Evolutionary conservation across 169 alveolate species (phyloP).

Genomic region (Eimeria mitis): DNA sequence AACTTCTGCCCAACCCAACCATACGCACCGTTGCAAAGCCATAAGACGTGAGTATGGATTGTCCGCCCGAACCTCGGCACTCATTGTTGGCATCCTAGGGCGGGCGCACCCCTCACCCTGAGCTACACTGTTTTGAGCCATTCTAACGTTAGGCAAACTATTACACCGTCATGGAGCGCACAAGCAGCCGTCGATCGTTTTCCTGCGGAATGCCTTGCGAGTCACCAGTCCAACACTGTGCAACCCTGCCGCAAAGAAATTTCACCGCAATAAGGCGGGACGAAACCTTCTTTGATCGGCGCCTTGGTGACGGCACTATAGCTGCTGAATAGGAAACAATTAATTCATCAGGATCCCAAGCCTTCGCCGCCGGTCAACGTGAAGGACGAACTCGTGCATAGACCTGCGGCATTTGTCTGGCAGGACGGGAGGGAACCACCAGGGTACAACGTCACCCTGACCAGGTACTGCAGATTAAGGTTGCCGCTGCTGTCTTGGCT

Average conservation of each 20-base stretch:
- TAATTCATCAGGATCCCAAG: background rate
- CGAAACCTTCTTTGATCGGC: background rate
- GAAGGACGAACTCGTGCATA: background rate
- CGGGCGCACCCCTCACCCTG: conserved; percentile 25
- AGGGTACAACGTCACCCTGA: background rate
- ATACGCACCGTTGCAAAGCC: conserved; percentile 66
- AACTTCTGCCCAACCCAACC: background rate
- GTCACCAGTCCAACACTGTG: conserved; percentile 1
- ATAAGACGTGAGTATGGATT: conserved; percentile 77
- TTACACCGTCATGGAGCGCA: background rate
- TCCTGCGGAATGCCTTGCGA: background rate
- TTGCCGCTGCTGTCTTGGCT: background rate
- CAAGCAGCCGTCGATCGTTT: background rate
- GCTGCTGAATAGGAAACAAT: background rate
- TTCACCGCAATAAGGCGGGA: background rate
- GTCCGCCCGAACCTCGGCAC: conserved; percentile 77
- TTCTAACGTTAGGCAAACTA: background rate
- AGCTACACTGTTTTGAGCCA: background rate
- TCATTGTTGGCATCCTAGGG: conserved; percentile 48
- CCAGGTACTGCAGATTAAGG: background rate
- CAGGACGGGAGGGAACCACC: background rate
- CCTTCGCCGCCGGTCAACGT: background rate
- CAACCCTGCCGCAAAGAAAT: background rate
- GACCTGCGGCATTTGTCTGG: background rate
- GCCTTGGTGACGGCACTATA: background rate